Evolutionary conservation across 148 eudicot genomes (phyloP).

Genomic region (Arctostaphylos glauca): DNA sequence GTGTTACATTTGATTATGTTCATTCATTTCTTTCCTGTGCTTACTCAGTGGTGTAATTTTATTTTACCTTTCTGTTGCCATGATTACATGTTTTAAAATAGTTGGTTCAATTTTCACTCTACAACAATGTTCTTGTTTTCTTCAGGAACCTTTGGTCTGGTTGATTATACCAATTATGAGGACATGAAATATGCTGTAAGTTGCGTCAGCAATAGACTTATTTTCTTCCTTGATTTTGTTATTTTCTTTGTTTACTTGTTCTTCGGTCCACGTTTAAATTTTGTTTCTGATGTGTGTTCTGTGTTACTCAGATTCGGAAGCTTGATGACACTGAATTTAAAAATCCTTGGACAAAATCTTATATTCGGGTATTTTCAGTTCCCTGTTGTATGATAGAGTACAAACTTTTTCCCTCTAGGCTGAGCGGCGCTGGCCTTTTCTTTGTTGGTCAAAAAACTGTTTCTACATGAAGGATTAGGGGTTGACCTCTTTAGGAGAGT

Average conservation of each 20-base stretch:
- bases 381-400: neutral
- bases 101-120: neutral
- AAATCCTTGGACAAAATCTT: conserved; percentile 90
- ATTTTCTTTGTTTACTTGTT: neutral
- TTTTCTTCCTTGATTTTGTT: neutral
- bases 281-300: neutral
- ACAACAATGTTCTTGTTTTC: neutral
- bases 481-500: neutral
- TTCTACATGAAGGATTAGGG: neutral
- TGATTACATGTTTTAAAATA: neutral
- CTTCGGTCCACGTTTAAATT: neutral
- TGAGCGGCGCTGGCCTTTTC: neutral
- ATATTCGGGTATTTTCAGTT: conserved; percentile 62
- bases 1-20: neutral
- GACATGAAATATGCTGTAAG: conserved; percentile 99
- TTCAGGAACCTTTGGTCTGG: conserved; percentile 92
- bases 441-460: neutral
- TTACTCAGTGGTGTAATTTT: neutral
- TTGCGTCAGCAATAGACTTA: neutral
- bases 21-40: conserved; percentile 5
- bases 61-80: neutral
- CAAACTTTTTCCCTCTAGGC: neutral
- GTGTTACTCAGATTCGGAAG: conserved; percentile 66
- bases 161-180: conserved; percentile 87
- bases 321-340: conserved; percentile 95